These are phyloP conservation scores for Tylopilus subfusipes DNA, from an alignment of 768 basidiomycete genomes.

Conservation along the genomic window DNA sequence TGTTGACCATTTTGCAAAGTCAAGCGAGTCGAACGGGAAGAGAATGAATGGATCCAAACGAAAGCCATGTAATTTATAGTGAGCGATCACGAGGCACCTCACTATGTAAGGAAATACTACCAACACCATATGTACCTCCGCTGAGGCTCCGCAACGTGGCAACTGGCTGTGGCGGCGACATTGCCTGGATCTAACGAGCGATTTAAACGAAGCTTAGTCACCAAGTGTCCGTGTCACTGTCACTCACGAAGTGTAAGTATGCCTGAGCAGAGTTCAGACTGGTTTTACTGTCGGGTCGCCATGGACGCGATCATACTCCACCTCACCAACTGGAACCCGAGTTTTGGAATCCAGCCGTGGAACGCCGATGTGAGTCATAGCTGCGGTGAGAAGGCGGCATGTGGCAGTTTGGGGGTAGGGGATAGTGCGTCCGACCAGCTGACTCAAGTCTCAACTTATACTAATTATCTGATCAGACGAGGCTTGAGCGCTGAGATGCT, in stretches of 20 bases:
- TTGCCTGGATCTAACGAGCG: neutral
- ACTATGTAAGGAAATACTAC: neutral
- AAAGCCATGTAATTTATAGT: conserved; percentile 7
- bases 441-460: no score
- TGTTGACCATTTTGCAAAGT: conserved; percentile 23
- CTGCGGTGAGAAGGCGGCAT: no score
- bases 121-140: neutral
- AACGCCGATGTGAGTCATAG: no score
- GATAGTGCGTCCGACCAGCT: no score
- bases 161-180: neutral
- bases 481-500: no score
- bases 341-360: no score
- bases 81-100: neutral
- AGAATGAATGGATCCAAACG: neutral
- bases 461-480: no score
- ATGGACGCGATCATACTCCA: no score
- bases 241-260: neutral
- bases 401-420: no score
- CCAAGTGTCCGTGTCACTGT: neutral
- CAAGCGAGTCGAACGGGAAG: neutral
- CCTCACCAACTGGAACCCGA: no score
- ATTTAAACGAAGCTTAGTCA: neutral
- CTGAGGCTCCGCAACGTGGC: neutral
- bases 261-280: neutral
- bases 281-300: neutral